phyloP scores from a whole-genome alignment of 108 stramenopile genomes.

The Nannochloropsis salina region DNA sequence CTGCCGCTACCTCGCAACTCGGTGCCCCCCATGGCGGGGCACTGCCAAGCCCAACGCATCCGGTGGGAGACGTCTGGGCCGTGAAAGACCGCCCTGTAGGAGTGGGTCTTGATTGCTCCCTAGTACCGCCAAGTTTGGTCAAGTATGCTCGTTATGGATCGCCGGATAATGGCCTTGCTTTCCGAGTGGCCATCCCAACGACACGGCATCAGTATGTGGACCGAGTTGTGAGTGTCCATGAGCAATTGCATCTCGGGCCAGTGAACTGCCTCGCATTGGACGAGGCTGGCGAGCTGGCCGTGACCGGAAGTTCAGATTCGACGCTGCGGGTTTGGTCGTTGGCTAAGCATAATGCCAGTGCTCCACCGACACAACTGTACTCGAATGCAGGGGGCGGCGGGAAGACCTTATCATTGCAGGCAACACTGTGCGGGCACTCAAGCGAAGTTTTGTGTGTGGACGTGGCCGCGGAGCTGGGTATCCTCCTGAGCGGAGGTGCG shows the following conservation, averaged over 20 bases:
- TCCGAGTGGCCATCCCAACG: slow-evolving; percentile 22
- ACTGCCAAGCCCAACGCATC: not conserved
- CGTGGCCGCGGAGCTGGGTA: slow-evolving; percentile 71
- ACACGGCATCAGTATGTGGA: slow-evolving; percentile 50
- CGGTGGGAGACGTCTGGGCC: slow-evolving; percentile 46
- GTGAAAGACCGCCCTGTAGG: slow-evolving; percentile 33
- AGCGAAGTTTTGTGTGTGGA: slow-evolving; percentile 77
- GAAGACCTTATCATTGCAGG: slow-evolving; percentile 65
- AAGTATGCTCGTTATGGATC: slow-evolving; percentile 43
- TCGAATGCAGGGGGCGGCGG: slow-evolving; percentile 37
- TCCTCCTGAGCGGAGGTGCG: slow-evolving; percentile 75
- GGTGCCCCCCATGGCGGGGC: slow-evolving; percentile 25
- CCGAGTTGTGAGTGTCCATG: slow-evolving; percentile 78
- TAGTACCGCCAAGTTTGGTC: slow-evolving; percentile 27
- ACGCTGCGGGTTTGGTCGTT: slow-evolving; percentile 84
- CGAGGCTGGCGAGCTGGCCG: slow-evolving; percentile 66
- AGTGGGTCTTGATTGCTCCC: slow-evolving; percentile 21
- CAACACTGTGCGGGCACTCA: slow-evolving; percentile 78
- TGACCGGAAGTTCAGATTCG: slow-evolving; percentile 81
- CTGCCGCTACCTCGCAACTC: slow-evolving; percentile 27
- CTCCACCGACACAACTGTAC: slow-evolving; percentile 18
- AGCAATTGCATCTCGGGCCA: slow-evolving; percentile 74
- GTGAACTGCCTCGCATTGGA: slow-evolving; percentile 69
- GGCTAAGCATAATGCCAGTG: slow-evolving; percentile 38
- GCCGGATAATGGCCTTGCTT: slow-evolving; percentile 32